Evolutionary conservation across 192 early-diverging fungal genomes (phyloP).

Genomic region (Backusella westeae): DNA sequence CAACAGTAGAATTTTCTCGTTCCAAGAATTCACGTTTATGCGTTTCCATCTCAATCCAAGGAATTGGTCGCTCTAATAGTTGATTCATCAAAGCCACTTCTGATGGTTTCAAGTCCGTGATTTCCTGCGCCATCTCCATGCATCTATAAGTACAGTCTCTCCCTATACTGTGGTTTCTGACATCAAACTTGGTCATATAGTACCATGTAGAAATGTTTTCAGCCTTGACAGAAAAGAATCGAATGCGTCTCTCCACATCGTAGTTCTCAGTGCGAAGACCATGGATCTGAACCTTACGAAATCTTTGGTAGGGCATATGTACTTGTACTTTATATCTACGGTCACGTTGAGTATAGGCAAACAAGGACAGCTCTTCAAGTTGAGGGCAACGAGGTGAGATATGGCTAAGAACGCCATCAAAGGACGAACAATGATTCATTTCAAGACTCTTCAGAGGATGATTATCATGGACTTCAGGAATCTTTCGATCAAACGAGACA

Average conservation of each 20-base stretch:
- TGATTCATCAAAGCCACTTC: neutral
- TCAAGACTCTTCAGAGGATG: neutral
- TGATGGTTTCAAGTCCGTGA: neutral
- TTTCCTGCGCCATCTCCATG: neutral
- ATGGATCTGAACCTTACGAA: neutral
- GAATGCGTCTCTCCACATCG: neutral
- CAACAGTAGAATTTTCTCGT: neutral
- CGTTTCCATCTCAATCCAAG: conserved; percentile 1
- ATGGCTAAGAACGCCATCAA: neutral
- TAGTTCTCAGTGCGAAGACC: conserved; percentile 1
- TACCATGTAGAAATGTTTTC: neutral
- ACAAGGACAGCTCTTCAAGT: neutral
- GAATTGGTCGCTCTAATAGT: neutral
- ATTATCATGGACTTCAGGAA: neutral
- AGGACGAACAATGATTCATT: neutral
- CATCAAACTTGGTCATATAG: neutral
- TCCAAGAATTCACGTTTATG: neutral
- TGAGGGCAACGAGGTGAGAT: neutral
- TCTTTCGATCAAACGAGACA: neutral
- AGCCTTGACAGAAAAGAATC: neutral
- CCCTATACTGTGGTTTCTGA: neutral
- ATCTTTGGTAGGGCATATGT: neutral
- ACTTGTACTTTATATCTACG: conserved; percentile 1
- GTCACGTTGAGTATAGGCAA: neutral
- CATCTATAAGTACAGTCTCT: conserved; percentile 1